Conservation (phyloP, 2,329 filamentous ascomycete species). For the Boeremia exigua region DNA sequence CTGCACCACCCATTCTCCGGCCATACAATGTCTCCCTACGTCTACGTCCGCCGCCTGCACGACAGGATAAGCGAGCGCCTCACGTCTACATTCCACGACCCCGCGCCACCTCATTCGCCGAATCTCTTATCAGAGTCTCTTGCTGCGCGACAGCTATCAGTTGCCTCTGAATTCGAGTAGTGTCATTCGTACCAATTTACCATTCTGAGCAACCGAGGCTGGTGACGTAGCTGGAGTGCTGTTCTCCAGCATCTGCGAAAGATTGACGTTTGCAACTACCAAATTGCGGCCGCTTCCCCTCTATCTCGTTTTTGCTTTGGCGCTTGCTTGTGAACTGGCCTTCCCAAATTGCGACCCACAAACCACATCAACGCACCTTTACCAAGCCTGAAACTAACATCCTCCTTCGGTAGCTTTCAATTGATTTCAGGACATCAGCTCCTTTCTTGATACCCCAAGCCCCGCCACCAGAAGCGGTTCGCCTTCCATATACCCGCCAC, state of each 20-base stretch:
- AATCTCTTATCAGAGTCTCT: conserved; percentile 40
- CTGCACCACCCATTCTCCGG: conserved; percentile 21
- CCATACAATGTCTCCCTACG: conserved; percentile 20
- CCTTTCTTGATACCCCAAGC: conserved; percentile 31
- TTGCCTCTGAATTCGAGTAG: conserved; percentile 23
- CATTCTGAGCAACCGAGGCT: conserved; percentile 19
- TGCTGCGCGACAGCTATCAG: conserved; percentile 35
- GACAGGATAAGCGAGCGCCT: conserved; percentile 32
- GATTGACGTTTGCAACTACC: conserved; percentile 17
- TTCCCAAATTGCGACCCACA: conserved; percentile 4
- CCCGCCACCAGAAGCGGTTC: conserved; percentile 30
- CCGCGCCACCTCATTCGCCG: conserved; percentile 44
- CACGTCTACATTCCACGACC: conserved; percentile 23
- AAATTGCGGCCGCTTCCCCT: conserved; percentile 15
- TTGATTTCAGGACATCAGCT: conserved; percentile 33
- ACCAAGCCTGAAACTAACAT: conserved; percentile 22
- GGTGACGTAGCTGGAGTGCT: conserved; percentile 29
- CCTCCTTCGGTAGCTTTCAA: conserved; percentile 17
- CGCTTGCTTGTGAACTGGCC: conserved; percentile 18
- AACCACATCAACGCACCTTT: conserved; percentile 1
- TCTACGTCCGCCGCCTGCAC: conserved; percentile 25
- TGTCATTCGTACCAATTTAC: conserved; percentile 34
- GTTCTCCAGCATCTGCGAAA: conserved; percentile 16
- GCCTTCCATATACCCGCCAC: conserved; percentile 24
- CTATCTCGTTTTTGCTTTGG: conserved; percentile 17